phyloP scores from a whole-genome alignment of 202 grass and related monocot species.

The Schoenoplectus tabernaemontani region DNA sequence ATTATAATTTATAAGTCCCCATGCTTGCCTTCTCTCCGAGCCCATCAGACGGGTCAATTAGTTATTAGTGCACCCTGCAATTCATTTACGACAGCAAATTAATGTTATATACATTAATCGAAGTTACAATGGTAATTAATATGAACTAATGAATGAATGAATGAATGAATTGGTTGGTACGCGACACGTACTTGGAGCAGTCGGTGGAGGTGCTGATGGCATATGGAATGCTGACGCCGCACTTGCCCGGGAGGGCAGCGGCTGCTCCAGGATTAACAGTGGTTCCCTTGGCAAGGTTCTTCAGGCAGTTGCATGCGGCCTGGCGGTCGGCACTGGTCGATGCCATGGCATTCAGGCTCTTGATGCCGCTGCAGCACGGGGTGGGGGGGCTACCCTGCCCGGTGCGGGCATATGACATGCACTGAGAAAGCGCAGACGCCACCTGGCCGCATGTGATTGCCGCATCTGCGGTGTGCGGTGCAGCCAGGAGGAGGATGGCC shows the following conservation, averaged over 20 bases:
- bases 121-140: too few relatives aligned
- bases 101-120: too few relatives aligned
- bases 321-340: constrained; percentile 18
- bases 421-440: background rate
- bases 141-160: too few relatives aligned
- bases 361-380: background rate
- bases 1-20: too few relatives aligned
- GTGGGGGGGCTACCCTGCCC: background rate
- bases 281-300: background rate
- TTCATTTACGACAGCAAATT: too few relatives aligned
- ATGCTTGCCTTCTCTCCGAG: too few relatives aligned
- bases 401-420: constrained; percentile 11
- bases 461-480: background rate
- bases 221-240: constrained; percentile 28
- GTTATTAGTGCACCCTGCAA: too few relatives aligned
- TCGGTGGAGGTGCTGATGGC: constrained; percentile 39
- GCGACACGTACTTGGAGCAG: constrained; percentile 37
- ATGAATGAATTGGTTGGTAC: too few relatives aligned
- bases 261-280: constrained; percentile 9
- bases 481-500: background rate
- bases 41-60: too few relatives aligned
- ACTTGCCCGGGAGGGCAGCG: constrained; percentile 33
- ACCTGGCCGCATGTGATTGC: background rate
- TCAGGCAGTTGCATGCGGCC: constrained; percentile 44
- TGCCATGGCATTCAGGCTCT: background rate